phyloP scores from a whole-genome alignment of 2,329 filamentous ascomycete species.

The Aureobasidium sp. region DNA sequence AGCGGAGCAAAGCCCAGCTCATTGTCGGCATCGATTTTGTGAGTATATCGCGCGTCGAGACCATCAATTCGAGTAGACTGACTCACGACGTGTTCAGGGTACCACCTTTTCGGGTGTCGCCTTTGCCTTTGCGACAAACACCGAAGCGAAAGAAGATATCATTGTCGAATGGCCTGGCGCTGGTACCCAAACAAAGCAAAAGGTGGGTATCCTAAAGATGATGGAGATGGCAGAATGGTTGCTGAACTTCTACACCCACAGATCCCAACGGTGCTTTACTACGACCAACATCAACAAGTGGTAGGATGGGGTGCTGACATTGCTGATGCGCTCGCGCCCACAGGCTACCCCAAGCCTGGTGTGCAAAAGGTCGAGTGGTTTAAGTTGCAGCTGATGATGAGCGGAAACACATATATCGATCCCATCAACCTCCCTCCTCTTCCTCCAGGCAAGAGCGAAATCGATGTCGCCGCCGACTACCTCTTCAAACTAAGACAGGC shows the following conservation, averaged over 20 bases:
- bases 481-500: conserved; percentile 96
- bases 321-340: conserved; percentile 89
- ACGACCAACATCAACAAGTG: conserved; percentile 98
- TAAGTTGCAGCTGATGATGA: conserved; percentile 97
- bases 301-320: conserved; percentile 99
- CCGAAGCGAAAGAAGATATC: conserved; percentile 95
- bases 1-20: conserved; percentile 87
- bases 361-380: conserved; percentile 99
- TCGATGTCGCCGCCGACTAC: conserved; percentile 98
- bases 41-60: conserved; percentile 32
- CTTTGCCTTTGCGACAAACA: conserved; percentile 89
- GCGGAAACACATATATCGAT: conserved; percentile 97
- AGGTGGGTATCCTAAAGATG: conserved; percentile 50
- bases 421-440: conserved; percentile 97
- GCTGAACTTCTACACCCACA: conserved; percentile 34
- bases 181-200: conserved; percentile 96
- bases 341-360: conserved; percentile 92
- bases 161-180: conserved; percentile 99
- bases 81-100: conserved; percentile 50
- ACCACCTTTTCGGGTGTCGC: conserved; percentile 97
- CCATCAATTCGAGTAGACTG: background rate
- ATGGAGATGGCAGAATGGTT: conserved; percentile 11
- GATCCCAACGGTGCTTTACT: conserved; percentile 99
- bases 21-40: conserved; percentile 99
- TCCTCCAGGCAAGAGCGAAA: conserved; percentile 95